Evolutionary conservation across 257 asterid genomes (phyloP).

Genomic region (Solanum lignicaule): DNA sequence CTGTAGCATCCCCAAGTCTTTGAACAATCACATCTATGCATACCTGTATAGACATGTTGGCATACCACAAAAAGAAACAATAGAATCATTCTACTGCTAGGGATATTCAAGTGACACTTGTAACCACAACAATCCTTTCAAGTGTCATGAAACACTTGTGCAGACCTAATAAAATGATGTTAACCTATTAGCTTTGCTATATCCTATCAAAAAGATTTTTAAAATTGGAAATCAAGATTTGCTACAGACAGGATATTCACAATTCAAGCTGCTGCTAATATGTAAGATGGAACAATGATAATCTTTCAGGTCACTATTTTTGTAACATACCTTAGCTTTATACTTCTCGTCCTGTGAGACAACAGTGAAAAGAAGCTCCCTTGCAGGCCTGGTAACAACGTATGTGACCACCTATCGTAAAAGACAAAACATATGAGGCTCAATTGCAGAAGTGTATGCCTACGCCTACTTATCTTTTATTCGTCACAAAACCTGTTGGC

Average conservation of each 20-base stretch:
- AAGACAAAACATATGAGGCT: not conserved
- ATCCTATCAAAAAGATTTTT: not conserved
- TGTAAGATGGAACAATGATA: not conserved
- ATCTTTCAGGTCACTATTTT: not conserved
- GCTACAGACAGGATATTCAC: not conserved
- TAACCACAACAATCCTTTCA: not conserved
- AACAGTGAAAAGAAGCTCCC: constrained; percentile 92
- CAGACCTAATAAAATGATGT: not conserved
- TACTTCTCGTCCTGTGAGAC: constrained; percentile 93
- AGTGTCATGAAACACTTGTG: not conserved
- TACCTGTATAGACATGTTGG: constrained; percentile 30
- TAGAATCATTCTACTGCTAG: not conserved
- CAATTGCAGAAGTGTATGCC: not conserved
- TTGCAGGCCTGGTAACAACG: constrained; percentile 88
- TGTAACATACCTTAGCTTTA: constrained; percentile 72
- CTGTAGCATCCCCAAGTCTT: constrained; percentile 94
- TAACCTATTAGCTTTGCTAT: not conserved
- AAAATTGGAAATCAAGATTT: not conserved
- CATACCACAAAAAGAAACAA: not conserved
- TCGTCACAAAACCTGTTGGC: not conserved
- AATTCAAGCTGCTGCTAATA: not conserved
- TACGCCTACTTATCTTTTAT: not conserved
- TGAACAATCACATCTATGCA: constrained; percentile 96
- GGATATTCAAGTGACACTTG: not conserved
- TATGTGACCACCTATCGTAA: constrained; percentile 60